phyloP scores from a whole-genome alignment of 2,329 filamentous ascomycete genomes.

The Alternaria triticina region DNA sequence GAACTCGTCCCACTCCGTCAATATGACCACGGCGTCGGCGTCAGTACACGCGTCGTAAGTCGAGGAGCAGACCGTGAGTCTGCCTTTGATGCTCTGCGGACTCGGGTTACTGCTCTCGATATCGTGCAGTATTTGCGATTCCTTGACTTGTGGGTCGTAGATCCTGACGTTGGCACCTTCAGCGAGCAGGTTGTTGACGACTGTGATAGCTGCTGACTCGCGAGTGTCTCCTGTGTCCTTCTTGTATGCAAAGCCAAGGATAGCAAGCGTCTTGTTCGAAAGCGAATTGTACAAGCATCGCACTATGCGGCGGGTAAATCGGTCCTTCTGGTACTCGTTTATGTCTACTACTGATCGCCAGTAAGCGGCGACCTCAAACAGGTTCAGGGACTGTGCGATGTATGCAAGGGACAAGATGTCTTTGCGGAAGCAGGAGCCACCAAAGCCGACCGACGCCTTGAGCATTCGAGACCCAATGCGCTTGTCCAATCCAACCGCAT shows the following conservation, averaged over 20 bases:
- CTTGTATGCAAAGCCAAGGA: conserved; percentile 82
- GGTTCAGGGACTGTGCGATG: conserved; percentile 71
- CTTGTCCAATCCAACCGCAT: conserved; percentile 70
- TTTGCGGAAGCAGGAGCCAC: conserved; percentile 83
- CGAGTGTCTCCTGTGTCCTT: conserved; percentile 78
- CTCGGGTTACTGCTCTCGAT: background rate
- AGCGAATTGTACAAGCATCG: conserved; percentile 72
- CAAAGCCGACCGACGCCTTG: conserved; percentile 77
- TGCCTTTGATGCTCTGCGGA: background rate
- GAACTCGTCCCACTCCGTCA: conserved; percentile 2
- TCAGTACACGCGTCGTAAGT: conserved; percentile 1
- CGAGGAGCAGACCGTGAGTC: background rate
- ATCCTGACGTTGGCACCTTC: conserved; percentile 1
- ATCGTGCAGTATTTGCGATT: conserved; percentile 1
- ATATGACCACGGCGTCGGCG: background rate
- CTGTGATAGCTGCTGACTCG: background rate
- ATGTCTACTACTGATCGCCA: conserved; percentile 77
- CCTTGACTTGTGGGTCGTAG: conserved; percentile 1
- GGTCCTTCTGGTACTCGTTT: conserved; percentile 75
- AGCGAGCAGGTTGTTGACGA: background rate
- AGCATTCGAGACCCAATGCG: conserved; percentile 77
- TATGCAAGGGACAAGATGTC: conserved; percentile 77
- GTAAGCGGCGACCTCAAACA: conserved; percentile 75
- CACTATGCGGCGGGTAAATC: conserved; percentile 67
- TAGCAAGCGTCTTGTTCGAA: conserved; percentile 70